Evolutionary conservation across 2,329 filamentous ascomycete genomes (phyloP).

Genomic region (Podosphaera aphanis): DNA sequence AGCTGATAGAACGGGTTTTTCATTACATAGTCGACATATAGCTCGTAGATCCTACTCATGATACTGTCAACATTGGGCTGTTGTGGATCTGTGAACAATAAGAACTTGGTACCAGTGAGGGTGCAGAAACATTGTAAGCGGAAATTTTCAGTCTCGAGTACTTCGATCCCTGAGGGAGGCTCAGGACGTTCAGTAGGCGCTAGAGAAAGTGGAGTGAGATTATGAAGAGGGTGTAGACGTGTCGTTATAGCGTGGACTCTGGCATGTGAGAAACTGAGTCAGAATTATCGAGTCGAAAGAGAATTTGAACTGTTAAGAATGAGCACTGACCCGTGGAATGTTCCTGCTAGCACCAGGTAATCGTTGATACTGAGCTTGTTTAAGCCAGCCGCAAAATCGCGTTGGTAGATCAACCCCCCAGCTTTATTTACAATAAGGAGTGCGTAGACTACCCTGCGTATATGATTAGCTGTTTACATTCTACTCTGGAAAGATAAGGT

Average conservation of each 20-base stretch:
- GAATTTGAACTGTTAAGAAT: too few relatives aligned
- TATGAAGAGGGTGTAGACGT: slow-evolving; percentile 36
- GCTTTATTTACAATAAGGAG: slow-evolving; percentile 98
- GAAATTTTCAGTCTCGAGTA: slow-evolving; percentile 84
- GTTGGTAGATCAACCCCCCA: slow-evolving; percentile 86
- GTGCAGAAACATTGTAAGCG: slow-evolving; percentile 91
- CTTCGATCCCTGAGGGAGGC: slow-evolving; percentile 59
- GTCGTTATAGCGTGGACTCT: slow-evolving; percentile 49
- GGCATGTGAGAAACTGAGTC: not conserved
- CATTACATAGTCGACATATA: slow-evolving; percentile 95
- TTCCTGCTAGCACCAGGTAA: slow-evolving; percentile 87
- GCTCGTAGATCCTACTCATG: slow-evolving; percentile 68
- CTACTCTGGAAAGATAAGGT: not conserved
- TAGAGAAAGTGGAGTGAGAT: slow-evolving; percentile 25
- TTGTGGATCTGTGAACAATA: slow-evolving; percentile 68
- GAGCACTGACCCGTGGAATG: slow-evolving; percentile 62
- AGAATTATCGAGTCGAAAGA: slow-evolving; percentile 3
- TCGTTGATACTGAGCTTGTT: slow-evolving; percentile 85
- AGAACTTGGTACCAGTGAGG: slow-evolving; percentile 79
- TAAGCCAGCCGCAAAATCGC: slow-evolving; percentile 68
- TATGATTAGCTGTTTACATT: not conserved
- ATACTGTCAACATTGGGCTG: slow-evolving; percentile 61
- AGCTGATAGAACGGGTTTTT: slow-evolving; percentile 98
- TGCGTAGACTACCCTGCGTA: slow-evolving; percentile 65
- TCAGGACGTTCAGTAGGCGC: slow-evolving; percentile 31